Conservation (phyloP, 768 basidiomycete species). For the Tephrocybe rancida region DNA sequence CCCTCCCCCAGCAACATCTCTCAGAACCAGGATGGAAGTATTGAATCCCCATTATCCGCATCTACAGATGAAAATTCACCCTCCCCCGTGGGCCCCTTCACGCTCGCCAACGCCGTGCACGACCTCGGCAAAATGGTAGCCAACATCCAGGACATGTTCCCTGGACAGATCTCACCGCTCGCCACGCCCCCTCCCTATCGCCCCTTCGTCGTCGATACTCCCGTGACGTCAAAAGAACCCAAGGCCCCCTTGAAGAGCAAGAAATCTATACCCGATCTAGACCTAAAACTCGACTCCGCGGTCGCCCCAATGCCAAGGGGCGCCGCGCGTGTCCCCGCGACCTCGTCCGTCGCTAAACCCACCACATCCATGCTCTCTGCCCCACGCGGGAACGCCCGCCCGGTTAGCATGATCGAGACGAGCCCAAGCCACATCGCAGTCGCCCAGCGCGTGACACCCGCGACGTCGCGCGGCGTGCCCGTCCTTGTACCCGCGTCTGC, state of each 20-base stretch:
- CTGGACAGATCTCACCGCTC: slow-evolving; percentile 22
- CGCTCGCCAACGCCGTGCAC: slow-evolving; percentile 20
- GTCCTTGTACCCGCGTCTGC: slow-evolving; percentile 30
- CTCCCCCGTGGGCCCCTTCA: slow-evolving; percentile 21
- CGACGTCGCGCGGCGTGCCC: slow-evolving; percentile 12
- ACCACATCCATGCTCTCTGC: slow-evolving; percentile 1
- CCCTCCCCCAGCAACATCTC: neutral
- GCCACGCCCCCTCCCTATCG: slow-evolving; percentile 11
- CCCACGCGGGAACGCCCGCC: slow-evolving; percentile 21
- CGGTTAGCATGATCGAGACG: slow-evolving; percentile 41
- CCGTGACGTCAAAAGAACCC: slow-evolving; percentile 1
- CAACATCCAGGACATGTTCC: slow-evolving; percentile 24
- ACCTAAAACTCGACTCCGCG: neutral
- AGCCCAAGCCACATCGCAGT: slow-evolving; percentile 36
- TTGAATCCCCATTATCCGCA: neutral
- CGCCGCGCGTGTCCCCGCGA: neutral
- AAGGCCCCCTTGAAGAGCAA: slow-evolving; percentile 3
- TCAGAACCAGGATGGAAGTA: neutral
- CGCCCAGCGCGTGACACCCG: slow-evolving; percentile 10
- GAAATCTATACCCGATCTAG: slow-evolving; percentile 9
- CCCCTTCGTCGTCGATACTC: slow-evolving; percentile 9
- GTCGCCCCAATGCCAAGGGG: neutral
- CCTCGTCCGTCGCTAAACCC: neutral
- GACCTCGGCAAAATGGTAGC: slow-evolving; percentile 21
- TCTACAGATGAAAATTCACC: neutral